A percentile compares a stretch with the other conserved stretches of the same genome.
These are phyloP conservation scores for Diplodia intermedia DNA, from an alignment of 2,329 filamentous ascomycete genomes.

Conservation along the genomic window DNA sequence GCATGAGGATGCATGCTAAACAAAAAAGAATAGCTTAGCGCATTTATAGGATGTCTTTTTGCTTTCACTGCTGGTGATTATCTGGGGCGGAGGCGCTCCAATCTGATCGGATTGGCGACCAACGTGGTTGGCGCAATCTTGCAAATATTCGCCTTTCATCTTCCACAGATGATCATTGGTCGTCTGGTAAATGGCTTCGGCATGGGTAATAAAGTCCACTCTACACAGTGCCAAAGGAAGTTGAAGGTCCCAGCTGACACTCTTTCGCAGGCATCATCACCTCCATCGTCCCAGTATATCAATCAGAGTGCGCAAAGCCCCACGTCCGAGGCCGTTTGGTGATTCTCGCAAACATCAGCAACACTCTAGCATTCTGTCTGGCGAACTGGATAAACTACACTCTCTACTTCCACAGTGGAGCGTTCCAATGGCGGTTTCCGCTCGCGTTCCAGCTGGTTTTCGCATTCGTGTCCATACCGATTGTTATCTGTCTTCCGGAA, in stretches of 20 bases:
- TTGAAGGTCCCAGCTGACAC: neutral
- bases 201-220: constrained; percentile 30
- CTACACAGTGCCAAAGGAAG: neutral
- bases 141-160: constrained; percentile 34
- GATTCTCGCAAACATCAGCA: constrained; percentile 21
- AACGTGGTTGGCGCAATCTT: constrained; percentile 37
- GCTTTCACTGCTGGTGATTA: constrained; percentile 31
- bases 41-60: constrained; percentile 27
- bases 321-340: constrained; percentile 21
- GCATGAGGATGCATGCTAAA: neutral
- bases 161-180: constrained; percentile 34
- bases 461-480: constrained; percentile 46
- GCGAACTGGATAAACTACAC: constrained; percentile 32
- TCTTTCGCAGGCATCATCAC: constrained; percentile 12
- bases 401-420: constrained; percentile 19
- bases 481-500: constrained; percentile 59
- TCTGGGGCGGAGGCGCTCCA: constrained; percentile 38
- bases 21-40: neutral
- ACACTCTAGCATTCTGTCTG: constrained; percentile 22
- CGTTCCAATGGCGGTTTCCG: constrained; percentile 37
- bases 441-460: constrained; percentile 49
- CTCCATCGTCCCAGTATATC: constrained; percentile 18
- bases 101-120: constrained; percentile 35
- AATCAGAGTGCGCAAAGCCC: constrained; percentile 22
- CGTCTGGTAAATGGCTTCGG: constrained; percentile 36